Conservation (phyloP, 1,284 basidiomycete genomes). For the Vanrija humicola region DNA sequence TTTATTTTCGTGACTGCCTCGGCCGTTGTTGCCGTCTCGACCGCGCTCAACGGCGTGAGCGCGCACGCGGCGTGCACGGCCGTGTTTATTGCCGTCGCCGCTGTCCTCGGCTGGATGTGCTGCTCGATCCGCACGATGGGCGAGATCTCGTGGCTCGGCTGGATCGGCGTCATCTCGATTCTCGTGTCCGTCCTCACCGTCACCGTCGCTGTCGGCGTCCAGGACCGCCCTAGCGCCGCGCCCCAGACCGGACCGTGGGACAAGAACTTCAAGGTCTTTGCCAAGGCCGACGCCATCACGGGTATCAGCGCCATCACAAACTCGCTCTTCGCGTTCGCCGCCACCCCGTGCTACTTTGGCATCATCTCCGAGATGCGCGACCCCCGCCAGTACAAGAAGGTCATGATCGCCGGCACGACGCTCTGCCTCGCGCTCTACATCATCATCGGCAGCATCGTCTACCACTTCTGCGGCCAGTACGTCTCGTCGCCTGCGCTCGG, state of each 20-base stretch:
- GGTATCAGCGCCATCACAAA: conserved; percentile 30
- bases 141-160: conserved; percentile 34
- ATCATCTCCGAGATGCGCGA: conserved; percentile 42
- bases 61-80: conserved; percentile 35
- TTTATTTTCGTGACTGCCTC: conserved; percentile 6
- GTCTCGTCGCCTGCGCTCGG: conserved; percentile 36
- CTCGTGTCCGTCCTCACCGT: conserved; percentile 34
- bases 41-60: conserved; percentile 7
- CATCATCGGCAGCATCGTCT: neutral
- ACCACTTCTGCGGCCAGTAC: conserved; percentile 5
- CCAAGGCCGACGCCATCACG: conserved; percentile 24
- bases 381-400: conserved; percentile 26
- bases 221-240: conserved; percentile 39
- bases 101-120: conserved; percentile 25
- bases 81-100: conserved; percentile 28
- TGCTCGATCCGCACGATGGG: conserved; percentile 32
- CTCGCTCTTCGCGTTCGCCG: conserved; percentile 27
- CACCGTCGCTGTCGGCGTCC: conserved; percentile 37
- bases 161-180: conserved; percentile 33
- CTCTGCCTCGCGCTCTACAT: no score
- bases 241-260: conserved; percentile 35
- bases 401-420: conserved; percentile 16
- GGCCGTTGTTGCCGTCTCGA: conserved; percentile 1
- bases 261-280: conserved; percentile 28
- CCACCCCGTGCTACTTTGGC: conserved; percentile 26